Evolutionary conservation across 352 stramenopile genomes (phyloP).

Genomic region (Phytophthora fragariaefolia): DNA sequence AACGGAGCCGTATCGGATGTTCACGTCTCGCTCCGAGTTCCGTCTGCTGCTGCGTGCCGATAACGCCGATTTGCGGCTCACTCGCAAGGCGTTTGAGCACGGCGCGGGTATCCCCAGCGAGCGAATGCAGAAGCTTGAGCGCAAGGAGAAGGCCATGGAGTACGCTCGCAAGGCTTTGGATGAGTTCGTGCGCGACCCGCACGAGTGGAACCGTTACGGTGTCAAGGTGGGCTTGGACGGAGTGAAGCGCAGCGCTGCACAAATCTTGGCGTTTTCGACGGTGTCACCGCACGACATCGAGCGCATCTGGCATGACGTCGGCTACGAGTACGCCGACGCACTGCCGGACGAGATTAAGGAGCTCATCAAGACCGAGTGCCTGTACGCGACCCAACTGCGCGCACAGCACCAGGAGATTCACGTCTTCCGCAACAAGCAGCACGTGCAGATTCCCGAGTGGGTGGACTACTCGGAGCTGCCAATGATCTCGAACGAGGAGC

Average conservation of each 20-base stretch:
- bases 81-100: slow-evolving; percentile 89
- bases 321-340: slow-evolving; percentile 62
- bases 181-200: slow-evolving; percentile 66
- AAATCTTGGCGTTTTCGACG: slow-evolving; percentile 75
- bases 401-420: slow-evolving; percentile 97
- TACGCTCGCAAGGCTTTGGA: slow-evolving; percentile 58
- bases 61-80: slow-evolving; percentile 98
- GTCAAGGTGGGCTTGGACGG: slow-evolving; percentile 79
- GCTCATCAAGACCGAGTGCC: slow-evolving; percentile 86
- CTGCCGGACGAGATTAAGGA: slow-evolving; percentile 51
- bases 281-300: slow-evolving; percentile 68
- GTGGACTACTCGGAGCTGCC: slow-evolving; percentile 94
- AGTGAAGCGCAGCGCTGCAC: slow-evolving; percentile 79
- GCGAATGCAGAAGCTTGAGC: slow-evolving; percentile 83
- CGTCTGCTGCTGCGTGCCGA: slow-evolving; percentile 90
- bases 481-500: slow-evolving; percentile 97
- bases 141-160: slow-evolving; percentile 84
- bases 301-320: slow-evolving; percentile 54
- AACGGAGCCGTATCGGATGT: slow-evolving; percentile 99
- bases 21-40: slow-evolving; percentile 97
- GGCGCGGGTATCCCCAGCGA: slow-evolving; percentile 71
- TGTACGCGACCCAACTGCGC: slow-evolving; percentile 95
- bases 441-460: slow-evolving; percentile 93
- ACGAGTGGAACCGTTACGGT: slow-evolving; percentile 87
- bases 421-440: slow-evolving; percentile 94